phyloP scores from a whole-genome alignment of 2,329 filamentous ascomycete genomes.

The Paradendryphiella salina region DNA sequence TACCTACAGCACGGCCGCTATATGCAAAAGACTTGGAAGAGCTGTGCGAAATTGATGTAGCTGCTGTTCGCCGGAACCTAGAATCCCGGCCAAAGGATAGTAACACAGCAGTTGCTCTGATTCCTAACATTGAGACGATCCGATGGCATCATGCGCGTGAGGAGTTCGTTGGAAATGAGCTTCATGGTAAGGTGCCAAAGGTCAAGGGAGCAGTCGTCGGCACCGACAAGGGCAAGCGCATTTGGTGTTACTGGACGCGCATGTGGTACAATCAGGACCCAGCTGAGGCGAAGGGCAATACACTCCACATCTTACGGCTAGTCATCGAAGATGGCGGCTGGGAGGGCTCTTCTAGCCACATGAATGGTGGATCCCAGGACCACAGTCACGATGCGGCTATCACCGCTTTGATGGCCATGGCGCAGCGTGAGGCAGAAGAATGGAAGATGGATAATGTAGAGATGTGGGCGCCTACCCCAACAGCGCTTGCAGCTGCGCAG shows the following conservation, averaged over 20 bases:
- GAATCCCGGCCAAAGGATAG: slow-evolving; percentile 43
- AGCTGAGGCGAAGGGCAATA: slow-evolving; percentile 62
- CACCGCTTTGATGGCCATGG: slow-evolving; percentile 65
- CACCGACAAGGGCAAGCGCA: slow-evolving; percentile 54
- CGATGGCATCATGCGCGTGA: slow-evolving; percentile 81
- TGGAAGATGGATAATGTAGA: slow-evolving; percentile 74
- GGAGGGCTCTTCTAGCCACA: slow-evolving; percentile 28
- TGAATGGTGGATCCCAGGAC: slow-evolving; percentile 18
- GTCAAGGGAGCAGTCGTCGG: slow-evolving; percentile 73
- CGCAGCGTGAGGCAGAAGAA: slow-evolving; percentile 68
- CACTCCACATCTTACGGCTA: slow-evolving; percentile 69
- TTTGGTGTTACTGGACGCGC: slow-evolving; percentile 75
- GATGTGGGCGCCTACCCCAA: slow-evolving; percentile 78
- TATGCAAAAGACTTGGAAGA: slow-evolving; percentile 63
- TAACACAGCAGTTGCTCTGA: slow-evolving; percentile 64
- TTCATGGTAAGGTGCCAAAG: slow-evolving; percentile 61
- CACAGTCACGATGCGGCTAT: slow-evolving; percentile 51
- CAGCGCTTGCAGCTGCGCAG: slow-evolving; percentile 49
- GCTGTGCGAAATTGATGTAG: slow-evolving; percentile 67
- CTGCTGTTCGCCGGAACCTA: slow-evolving; percentile 62
- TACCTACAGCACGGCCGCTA: slow-evolving; percentile 51
- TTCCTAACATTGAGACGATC: slow-evolving; percentile 69
- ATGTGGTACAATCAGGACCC: slow-evolving; percentile 63
- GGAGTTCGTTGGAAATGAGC: slow-evolving; percentile 70
- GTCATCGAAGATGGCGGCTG: slow-evolving; percentile 63